Base-by-base conservation (phyloP, 768 basidiomycete genomes). In the Leccinellum albellum region DNA sequence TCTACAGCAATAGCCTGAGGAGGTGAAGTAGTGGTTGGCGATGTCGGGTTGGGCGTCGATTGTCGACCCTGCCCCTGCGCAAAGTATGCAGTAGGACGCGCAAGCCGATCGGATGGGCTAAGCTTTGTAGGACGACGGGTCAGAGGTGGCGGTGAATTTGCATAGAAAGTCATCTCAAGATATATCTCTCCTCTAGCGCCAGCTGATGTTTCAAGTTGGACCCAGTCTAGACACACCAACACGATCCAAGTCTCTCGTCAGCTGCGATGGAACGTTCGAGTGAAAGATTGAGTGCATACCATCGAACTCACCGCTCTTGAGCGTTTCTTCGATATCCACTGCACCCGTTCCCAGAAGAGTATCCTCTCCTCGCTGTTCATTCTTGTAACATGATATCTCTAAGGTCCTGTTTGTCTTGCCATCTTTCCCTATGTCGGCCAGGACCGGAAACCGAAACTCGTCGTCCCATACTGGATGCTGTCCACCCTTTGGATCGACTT, bases 381-480 rank as follows among this genome's bases (percentile, higher is more conserved):
- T 85, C 17, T 91, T 82, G 76, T 82, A 96, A 66, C 91, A 92
- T 14, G 86, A 81, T 1, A 96, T 77, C 61, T 87, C 84, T 42
- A 97, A 69, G 51, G 78, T 82, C 69, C 87, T 76, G 61, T 77
- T 75, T 23, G 33, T 50, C 5, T 51, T 70, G 48, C n/a, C n/a
- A n/a, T 72, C 70, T 60, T 84, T 84, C 32, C 82, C 81, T 9
- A 67, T 70, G n/a, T 82, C 80, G 64, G 83, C 84, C 62, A 81
- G 70, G 48, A 98, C 78, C 6, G 86, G 80, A 70, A 94, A 86
- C 44, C 92, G 83, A 52, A 95, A 71, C 71, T 97, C 94, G 32
- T 85, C 85, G 67, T 97, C 94, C 93, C 94, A 98, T 57, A 87
- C 83, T 2, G 95, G 95, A 71, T 91, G 89, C 67, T 98, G 95